phyloP scores from a whole-genome alignment of 176 grass and related monocot genomes.

The Oryza glumipatula region DNA sequence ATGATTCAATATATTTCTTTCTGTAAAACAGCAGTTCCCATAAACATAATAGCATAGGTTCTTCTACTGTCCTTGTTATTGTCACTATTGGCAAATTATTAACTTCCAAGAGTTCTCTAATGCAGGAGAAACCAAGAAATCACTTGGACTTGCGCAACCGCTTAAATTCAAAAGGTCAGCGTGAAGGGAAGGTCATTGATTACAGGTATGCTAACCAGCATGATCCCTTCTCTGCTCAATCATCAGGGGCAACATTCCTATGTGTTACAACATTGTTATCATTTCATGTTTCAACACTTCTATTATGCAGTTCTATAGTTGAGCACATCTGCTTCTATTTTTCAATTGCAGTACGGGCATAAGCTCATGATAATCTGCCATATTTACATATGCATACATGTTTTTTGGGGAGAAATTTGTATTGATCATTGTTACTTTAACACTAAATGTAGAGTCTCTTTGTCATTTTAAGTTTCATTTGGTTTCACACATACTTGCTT shows the following conservation, averaged over 20 bases:
- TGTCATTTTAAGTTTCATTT: not conserved
- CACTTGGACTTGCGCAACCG: constrained; percentile 88
- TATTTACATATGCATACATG: not conserved
- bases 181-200: constrained; percentile 97
- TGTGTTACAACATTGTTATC: not conserved
- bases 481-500: not conserved
- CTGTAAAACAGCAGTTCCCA: not conserved
- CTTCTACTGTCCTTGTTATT: not conserved
- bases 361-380: not conserved
- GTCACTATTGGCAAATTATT: not conserved
- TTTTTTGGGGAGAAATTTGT: not conserved
- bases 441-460: not conserved
- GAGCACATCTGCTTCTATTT: not conserved
- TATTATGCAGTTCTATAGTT: not conserved
- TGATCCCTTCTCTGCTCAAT: not conserved
- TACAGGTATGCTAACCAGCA: constrained; percentile 59
- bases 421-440: not conserved
- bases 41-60: not conserved
- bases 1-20: not conserved
- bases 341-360: not conserved
- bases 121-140: constrained; percentile 97
- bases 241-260: not conserved
- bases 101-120: constrained; percentile 15
- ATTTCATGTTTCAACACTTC: not conserved
- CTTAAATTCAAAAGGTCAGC: constrained; percentile 91